A percentile compares a stretch with the other conserved stretches of the same genome.
Conservation (phyloP, 441 rosid species). For the Arabidopsis hybrid region DNA sequence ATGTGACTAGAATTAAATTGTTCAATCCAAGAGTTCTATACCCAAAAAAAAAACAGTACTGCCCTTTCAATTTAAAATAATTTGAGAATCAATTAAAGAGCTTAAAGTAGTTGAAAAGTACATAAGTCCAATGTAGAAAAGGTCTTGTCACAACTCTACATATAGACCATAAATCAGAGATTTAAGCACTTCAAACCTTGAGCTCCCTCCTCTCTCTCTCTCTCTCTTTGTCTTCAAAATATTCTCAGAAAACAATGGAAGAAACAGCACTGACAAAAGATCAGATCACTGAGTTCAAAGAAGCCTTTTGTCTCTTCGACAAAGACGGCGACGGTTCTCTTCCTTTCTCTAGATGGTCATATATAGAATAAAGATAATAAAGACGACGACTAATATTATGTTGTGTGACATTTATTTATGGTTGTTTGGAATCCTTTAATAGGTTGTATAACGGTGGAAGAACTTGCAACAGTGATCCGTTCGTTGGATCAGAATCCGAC, state of each 20-base stretch:
- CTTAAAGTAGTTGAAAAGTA: slow-evolving; percentile 30
- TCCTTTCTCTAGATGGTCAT: background rate
- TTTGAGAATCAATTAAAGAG: background rate
- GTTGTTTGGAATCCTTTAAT: background rate
- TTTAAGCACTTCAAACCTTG: slow-evolving; percentile 23
- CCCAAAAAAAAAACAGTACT: too few species aligned
- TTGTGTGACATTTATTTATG: slow-evolving; percentile 8
- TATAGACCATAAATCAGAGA: slow-evolving; percentile 32
- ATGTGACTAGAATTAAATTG: too few species aligned
- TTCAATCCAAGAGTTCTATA: too few species aligned
- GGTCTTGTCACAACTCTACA: slow-evolving; percentile 36
- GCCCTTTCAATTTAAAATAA: background rate
- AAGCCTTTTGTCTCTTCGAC: slow-evolving; percentile 72
- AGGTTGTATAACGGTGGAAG: slow-evolving; percentile 72
- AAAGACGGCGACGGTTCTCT: slow-evolving; percentile 78
- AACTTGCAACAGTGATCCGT: slow-evolving; percentile 57
- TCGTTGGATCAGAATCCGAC: slow-evolving; percentile 66
- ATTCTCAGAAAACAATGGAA: slow-evolving; percentile 22
- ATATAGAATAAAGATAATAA: background rate
- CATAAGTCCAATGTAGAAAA: slow-evolving; percentile 31
- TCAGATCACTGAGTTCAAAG: slow-evolving; percentile 65
- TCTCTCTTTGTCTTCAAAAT: background rate
- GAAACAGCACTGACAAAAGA: slow-evolving; percentile 53
- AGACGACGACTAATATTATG: background rate
- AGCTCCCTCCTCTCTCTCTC: slow-evolving; percentile 3